Evolutionary conservation across 2,329 filamentous ascomycete species (phyloP).

Genomic region (Phialocephala sp.): DNA sequence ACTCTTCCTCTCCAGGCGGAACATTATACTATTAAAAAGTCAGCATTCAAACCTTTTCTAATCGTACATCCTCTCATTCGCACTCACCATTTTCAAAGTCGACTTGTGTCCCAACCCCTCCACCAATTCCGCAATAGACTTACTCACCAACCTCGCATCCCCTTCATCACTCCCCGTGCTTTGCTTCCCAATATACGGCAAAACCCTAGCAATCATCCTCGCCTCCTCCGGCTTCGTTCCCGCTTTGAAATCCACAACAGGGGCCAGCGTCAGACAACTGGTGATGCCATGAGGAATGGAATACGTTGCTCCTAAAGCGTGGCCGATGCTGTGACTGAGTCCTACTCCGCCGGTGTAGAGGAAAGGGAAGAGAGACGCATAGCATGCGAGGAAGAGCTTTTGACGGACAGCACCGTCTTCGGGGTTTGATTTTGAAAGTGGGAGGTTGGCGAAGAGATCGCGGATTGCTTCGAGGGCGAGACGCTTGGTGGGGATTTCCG

Average conservation of each 20-base stretch:
- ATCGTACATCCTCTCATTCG: slow-evolving; percentile 36
- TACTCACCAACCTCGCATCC: slow-evolving; percentile 52
- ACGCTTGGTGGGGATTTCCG: slow-evolving; percentile 56
- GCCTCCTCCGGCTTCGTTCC: slow-evolving; percentile 49
- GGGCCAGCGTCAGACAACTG: slow-evolving; percentile 57
- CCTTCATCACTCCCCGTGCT: slow-evolving; percentile 46
- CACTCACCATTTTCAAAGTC: slow-evolving; percentile 52
- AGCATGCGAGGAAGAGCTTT: slow-evolving; percentile 57
- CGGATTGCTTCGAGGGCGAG: slow-evolving; percentile 51
- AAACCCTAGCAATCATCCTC: slow-evolving; percentile 49
- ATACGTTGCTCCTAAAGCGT: slow-evolving; percentile 60
- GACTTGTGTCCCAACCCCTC: slow-evolving; percentile 49
- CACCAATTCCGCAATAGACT: slow-evolving; percentile 51
- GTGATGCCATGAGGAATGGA: slow-evolving; percentile 62
- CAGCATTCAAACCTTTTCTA: slow-evolving; percentile 45
- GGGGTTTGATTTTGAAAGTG: slow-evolving; percentile 51
- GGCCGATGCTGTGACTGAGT: slow-evolving; percentile 52
- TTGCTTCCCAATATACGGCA: slow-evolving; percentile 50
- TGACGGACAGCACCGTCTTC: slow-evolving; percentile 55
- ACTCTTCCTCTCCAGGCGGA: slow-evolving; percentile 30
- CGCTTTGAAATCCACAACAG: slow-evolving; percentile 59
- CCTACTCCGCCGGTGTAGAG: slow-evolving; percentile 58
- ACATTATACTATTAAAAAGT: slow-evolving; percentile 29
- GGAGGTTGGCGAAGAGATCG: slow-evolving; percentile 54
- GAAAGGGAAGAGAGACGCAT: slow-evolving; percentile 54